phyloP scores from a whole-genome alignment of 176 grass and related monocot species.

The Triticum turgidum region DNA sequence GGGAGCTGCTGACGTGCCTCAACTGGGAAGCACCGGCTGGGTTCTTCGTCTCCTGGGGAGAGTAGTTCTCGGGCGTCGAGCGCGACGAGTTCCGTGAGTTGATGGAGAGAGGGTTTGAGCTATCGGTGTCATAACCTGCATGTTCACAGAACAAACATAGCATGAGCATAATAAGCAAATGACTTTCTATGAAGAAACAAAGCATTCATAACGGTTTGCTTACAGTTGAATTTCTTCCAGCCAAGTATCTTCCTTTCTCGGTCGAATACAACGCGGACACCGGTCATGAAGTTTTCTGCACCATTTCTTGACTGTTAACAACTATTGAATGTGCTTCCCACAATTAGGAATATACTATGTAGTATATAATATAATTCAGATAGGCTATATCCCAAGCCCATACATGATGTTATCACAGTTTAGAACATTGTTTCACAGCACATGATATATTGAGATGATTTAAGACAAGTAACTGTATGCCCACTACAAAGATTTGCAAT shows the following conservation, averaged over 20 bases:
- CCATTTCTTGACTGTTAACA: not conserved
- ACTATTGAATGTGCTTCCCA: no score
- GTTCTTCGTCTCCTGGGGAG: conserved; percentile 53
- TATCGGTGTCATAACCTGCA: conserved; percentile 63
- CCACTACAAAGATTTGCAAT: not conserved
- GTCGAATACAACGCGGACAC: conserved; percentile 72
- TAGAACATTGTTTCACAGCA: not conserved
- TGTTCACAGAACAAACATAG: not conserved
- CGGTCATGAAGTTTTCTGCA: conserved; percentile 92
- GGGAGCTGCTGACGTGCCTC: conserved; percentile 46
- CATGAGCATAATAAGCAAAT: not conserved
- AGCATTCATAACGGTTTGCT: not conserved
- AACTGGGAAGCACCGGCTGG: conserved; percentile 41
- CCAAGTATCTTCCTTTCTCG: conserved; percentile 71
- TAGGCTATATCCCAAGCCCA: not conserved
- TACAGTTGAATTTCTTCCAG: conserved; percentile 86
- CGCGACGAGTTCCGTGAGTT: conserved; percentile 49
- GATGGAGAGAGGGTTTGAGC: conserved; percentile 53
- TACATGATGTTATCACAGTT: no score
- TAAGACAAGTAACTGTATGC: not conserved
- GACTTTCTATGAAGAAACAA: not conserved
- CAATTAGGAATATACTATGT: no score
- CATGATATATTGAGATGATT: not conserved
- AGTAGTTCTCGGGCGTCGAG: conserved; percentile 46
- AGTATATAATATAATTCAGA: not conserved